Conservation (phyloP, 2,329 filamentous ascomycete genomes). For the Dryadomyces sulphureus region DNA sequence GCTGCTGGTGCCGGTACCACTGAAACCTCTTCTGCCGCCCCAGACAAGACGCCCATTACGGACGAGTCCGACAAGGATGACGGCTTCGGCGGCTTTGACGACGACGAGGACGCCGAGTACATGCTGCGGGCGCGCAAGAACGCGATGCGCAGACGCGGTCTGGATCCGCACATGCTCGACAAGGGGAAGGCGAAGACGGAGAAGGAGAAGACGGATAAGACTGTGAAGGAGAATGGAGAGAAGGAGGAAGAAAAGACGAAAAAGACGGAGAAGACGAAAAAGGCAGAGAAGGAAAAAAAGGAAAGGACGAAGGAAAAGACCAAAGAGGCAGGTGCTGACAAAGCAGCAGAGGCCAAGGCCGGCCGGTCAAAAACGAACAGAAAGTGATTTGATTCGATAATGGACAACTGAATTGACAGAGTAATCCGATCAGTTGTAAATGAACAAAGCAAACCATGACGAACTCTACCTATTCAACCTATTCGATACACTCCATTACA, state of each 20-base stretch:
- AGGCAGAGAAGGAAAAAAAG: conserved; percentile 6
- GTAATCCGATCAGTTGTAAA: too few species aligned
- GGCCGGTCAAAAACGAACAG: too few species aligned
- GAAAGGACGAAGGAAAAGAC: too few species aligned
- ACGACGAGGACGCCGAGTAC: conserved; percentile 55
- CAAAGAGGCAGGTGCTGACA: too few species aligned
- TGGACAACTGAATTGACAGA: too few species aligned
- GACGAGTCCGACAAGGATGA: conserved; percentile 21
- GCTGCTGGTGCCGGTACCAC: conserved; percentile 1
- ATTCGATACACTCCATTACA: too few species aligned
- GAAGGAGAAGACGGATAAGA: conserved; percentile 6
- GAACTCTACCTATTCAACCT: too few species aligned
- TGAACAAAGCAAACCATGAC: too few species aligned
- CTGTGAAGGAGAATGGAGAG: conserved; percentile 5
- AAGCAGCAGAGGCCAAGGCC: not conserved
- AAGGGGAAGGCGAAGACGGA: conserved; percentile 12
- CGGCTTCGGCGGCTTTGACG: conserved; percentile 57
- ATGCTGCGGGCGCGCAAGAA: conserved; percentile 62
- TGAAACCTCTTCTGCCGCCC: not conserved
- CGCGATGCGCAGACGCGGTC: conserved; percentile 56
- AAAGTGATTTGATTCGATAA: too few species aligned
- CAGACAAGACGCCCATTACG: conserved; percentile 56
- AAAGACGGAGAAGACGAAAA: conserved; percentile 9
- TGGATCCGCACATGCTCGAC: conserved; percentile 51
- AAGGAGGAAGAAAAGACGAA: conserved; percentile 8